Percentiles rank a stretch among this genome's conserved stretches.
Evolutionary conservation across 208 protist species (phyloP).

Genomic region (Leishmania tarentolae): DNA sequence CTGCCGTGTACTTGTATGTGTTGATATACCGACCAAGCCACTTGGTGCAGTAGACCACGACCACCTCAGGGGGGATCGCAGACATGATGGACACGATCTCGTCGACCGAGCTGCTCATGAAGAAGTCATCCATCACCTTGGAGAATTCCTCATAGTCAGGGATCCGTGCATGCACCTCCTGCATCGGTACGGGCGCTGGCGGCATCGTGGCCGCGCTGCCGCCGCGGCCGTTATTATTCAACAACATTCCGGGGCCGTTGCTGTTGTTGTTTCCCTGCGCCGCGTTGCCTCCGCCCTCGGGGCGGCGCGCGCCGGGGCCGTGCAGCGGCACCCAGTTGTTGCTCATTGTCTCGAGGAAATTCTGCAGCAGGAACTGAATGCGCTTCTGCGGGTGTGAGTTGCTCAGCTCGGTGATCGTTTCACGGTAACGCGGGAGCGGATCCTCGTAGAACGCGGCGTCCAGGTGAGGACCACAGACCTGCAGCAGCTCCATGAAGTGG

Average conservation of each 20-base stretch:
- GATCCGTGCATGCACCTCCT: slow-evolving; percentile 36
- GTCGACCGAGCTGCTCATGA: slow-evolving; percentile 56
- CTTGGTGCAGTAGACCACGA: slow-evolving; percentile 60
- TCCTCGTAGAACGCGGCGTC: slow-evolving; percentile 44
- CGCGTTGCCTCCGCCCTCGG: slow-evolving; percentile 4
- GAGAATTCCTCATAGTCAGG: slow-evolving; percentile 73
- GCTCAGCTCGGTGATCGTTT: slow-evolving; percentile 55
- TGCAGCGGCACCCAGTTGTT: slow-evolving; percentile 83
- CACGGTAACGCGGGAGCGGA: slow-evolving; percentile 44
- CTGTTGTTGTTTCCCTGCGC: slow-evolving; percentile 1
- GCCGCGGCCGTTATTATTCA: slow-evolving; percentile 1
- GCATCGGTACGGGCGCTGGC: slow-evolving; percentile 5
- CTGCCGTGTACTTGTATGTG: slow-evolving; percentile 62
- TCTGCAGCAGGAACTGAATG: slow-evolving; percentile 79
- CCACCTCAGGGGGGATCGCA: slow-evolving; percentile 41
- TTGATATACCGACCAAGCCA: slow-evolving; percentile 78
- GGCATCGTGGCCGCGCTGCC: not conserved
- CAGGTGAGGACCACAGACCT: slow-evolving; percentile 68
- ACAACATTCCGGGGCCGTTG: not conserved
- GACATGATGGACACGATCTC: slow-evolving; percentile 54
- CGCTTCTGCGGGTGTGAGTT: slow-evolving; percentile 60
- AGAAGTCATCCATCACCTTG: slow-evolving; percentile 82
- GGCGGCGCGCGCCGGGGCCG: slow-evolving; percentile 33
- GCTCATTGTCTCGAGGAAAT: slow-evolving; percentile 78
- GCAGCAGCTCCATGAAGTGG: slow-evolving; percentile 85